Percentiles rank a stretch among this genome's conserved stretches.
These are phyloP conservation scores for Tolypocladium sp. DNA, from an alignment of 2,329 filamentous ascomycete species.

Conservation along the genomic window DNA sequence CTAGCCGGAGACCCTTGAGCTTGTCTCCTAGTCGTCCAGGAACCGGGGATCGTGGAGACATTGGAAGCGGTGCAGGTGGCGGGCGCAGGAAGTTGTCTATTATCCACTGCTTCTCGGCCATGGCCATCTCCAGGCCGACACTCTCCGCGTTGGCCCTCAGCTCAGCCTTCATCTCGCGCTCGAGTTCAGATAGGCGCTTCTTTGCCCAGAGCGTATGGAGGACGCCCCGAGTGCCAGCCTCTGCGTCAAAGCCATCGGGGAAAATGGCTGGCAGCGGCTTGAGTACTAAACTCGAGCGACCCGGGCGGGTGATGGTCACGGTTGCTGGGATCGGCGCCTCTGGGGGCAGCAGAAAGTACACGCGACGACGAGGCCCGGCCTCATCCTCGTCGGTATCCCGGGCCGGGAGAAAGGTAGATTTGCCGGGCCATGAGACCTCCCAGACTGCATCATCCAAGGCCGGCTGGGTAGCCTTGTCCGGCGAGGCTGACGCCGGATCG, in stretches of 20 bases:
- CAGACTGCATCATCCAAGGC: slow-evolving; percentile 34
- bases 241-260: slow-evolving; percentile 62
- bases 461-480: background rate
- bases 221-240: slow-evolving; percentile 68
- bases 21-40: slow-evolving; percentile 70
- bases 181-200: slow-evolving; percentile 64
- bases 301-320: slow-evolving; percentile 51
- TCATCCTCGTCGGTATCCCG: slow-evolving; percentile 26
- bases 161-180: slow-evolving; percentile 69
- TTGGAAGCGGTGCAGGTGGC: slow-evolving; percentile 10
- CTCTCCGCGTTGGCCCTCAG: slow-evolving; percentile 68
- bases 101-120: slow-evolving; percentile 80
- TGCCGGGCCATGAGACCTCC: slow-evolving; percentile 79
- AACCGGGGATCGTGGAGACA: slow-evolving; percentile 55
- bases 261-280: slow-evolving; percentile 85
- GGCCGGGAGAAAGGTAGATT: slow-evolving; percentile 60
- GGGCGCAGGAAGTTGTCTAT: slow-evolving; percentile 57
- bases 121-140: slow-evolving; percentile 73
- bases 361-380: slow-evolving; percentile 41
- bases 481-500: slow-evolving; percentile 1
- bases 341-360: slow-evolving; percentile 76
- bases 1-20: slow-evolving; percentile 67
- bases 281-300: slow-evolving; percentile 40
- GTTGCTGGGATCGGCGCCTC: slow-evolving; percentile 61
- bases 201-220: slow-evolving; percentile 88